phyloP scores from a whole-genome alignment of 2,329 filamentous ascomycete species.

The Aschersonia sp. region DNA sequence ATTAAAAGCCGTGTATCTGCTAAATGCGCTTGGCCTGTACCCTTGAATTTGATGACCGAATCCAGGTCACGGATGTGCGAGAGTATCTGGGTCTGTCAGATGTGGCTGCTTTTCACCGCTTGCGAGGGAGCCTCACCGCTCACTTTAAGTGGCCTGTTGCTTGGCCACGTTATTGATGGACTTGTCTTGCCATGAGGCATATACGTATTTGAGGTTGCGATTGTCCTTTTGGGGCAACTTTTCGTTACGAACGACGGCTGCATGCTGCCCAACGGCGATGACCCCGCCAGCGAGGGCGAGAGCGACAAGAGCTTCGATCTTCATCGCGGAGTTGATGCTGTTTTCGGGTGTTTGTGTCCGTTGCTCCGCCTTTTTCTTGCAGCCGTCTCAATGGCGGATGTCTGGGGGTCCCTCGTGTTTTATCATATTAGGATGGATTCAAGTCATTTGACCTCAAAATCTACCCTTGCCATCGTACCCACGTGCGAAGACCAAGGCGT shows the following conservation, averaged over 20 bases:
- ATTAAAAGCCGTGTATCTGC: too few relatives aligned
- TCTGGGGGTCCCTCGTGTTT: too few relatives aligned
- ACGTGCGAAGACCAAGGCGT: too few relatives aligned
- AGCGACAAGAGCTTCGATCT: neutral
- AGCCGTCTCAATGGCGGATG: neutral
- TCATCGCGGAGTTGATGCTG: neutral
- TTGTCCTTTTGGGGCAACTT: constrained; percentile 1
- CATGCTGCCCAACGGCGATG: constrained; percentile 1
- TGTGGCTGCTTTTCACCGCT: too few relatives aligned
- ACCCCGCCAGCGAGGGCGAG: constrained; percentile 1
- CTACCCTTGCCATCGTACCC: too few relatives aligned
- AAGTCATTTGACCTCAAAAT: too few relatives aligned
- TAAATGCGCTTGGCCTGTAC: too few relatives aligned
- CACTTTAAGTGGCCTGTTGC: neutral
- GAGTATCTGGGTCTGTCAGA: too few relatives aligned
- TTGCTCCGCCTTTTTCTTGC: neutral
- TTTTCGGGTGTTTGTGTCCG: neutral
- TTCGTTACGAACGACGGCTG: neutral
- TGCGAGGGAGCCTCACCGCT: too few relatives aligned
- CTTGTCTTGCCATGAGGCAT: constrained; percentile 1
- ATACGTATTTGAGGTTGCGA: constrained; percentile 4
- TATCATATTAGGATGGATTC: too few relatives aligned
- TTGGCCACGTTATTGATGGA: neutral
- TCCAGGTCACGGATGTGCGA: too few relatives aligned
- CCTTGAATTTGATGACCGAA: too few relatives aligned